These are phyloP conservation scores for Cochlearia excelsa DNA, from an alignment of 345 rosid genomes.

Conservation along the genomic window DNA sequence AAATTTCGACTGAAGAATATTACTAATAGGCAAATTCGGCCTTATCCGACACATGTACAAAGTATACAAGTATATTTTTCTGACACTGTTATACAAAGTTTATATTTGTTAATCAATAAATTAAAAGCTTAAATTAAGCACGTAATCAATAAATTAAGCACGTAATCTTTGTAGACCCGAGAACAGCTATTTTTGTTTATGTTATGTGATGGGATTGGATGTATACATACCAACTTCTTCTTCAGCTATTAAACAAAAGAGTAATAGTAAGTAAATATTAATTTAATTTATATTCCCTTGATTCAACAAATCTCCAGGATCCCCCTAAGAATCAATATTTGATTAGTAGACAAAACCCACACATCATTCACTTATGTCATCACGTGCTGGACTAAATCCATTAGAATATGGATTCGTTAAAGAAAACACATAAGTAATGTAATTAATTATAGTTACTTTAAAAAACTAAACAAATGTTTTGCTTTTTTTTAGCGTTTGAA, in stretches of 20 bases:
- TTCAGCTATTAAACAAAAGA: not conserved
- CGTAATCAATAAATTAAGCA: too few species aligned
- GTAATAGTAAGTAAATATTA: not conserved
- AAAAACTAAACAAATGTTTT: too few species aligned
- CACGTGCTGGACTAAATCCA: too few species aligned
- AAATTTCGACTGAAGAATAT: slow-evolving; percentile 26
- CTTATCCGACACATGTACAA: slow-evolving; percentile 26
- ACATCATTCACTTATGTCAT: not conserved
- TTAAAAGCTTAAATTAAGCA: too few species aligned
- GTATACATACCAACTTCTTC: slow-evolving; percentile 2
- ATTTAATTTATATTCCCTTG: not conserved
- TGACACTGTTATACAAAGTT: too few species aligned
- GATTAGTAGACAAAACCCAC: not conserved
- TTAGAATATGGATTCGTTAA: too few species aligned
- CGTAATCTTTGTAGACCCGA: too few species aligned
- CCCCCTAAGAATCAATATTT: slow-evolving; percentile 16
- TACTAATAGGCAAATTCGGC: slow-evolving; percentile 7
- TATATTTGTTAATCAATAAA: not conserved
- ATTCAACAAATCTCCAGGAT: slow-evolving; percentile 13
- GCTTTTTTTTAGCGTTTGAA: not conserved
- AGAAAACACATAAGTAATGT: too few species aligned
- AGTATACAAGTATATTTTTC: too few species aligned
- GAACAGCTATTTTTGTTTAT: too few species aligned
- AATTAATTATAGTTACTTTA: too few species aligned
- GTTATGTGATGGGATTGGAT: too few species aligned